Base-by-base conservation (phyloP, 495 filamentous ascomycete genomes). In the Corynascus novoguineensis region DNA sequence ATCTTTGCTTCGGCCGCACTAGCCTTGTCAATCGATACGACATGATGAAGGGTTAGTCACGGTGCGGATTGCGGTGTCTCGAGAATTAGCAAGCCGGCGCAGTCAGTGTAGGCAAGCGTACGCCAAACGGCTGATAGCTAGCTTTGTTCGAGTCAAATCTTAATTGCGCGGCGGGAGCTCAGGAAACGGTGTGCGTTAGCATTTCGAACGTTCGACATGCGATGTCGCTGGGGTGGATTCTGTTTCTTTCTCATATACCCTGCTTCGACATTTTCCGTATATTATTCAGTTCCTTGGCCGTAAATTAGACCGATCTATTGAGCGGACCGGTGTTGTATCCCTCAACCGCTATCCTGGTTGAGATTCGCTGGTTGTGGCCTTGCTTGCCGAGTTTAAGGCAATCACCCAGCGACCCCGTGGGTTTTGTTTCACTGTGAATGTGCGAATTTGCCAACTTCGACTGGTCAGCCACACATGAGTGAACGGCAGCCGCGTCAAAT, bases 161-260 rank as follows among this genome's bases (percentile, higher is more conserved):
- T n/a, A n/a, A n/a, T n/a, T n/a, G n/a, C n/a, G n/a, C n/a, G n/a
- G n/a, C n/a, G n/a, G n/a, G n/a, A n/a, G n/a, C n/a, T n/a, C n/a
- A n/a, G n/a, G n/a, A n/a, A n/a, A n/a, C n/a, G n/a, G n/a, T n/a
- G n/a, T n/a, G n/a, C n/a, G n/a, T n/a, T n/a, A n/a, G n/a, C n/a
- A n/a, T n/a, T n/a, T n/a, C n/a, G n/a, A n/a, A n/a, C n/a, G 24
- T 27, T 2, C 19, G 21, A 22, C 32, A 3, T 52, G 24, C 14
- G 29, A 14, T 50, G 44, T 17, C 17, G 41, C 17, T 25, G 48
- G 28, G 24, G 15, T 44, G 38, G 5, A 53, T 53, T 40, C 38
- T 32, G 11, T 52, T 53, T 28, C 32, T 44, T 24, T 47, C 14
- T 27, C 25, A 25, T 41, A 53, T 42, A 51, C 50, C 51, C 51